phyloP scores from a whole-genome alignment of 768 basidiomycete genomes.

The Baorangia bicolor region DNA sequence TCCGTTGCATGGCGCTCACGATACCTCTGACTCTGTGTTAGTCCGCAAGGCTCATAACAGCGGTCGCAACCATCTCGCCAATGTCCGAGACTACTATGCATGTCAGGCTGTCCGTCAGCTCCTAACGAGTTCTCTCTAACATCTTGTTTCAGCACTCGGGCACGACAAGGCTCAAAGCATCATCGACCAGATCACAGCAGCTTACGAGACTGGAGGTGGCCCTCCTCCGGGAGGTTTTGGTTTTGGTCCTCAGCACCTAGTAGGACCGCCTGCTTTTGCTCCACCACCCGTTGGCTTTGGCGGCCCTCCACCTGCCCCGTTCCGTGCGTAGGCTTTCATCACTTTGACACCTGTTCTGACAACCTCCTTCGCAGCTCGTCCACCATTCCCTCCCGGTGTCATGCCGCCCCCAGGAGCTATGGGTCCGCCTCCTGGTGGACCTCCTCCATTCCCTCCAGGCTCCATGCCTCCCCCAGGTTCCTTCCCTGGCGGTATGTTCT shows the following conservation, averaged over 20 bases:
- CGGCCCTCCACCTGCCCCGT: slow-evolving; percentile 42
- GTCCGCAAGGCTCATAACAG: slow-evolving; percentile 98
- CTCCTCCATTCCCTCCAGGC: slow-evolving; percentile 74
- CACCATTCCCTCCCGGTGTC: slow-evolving; percentile 66
- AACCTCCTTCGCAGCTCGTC: slow-evolving; percentile 45
- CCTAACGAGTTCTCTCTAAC: slow-evolving; percentile 2
- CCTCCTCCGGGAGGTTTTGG: slow-evolving; percentile 88
- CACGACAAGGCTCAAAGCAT: slow-evolving; percentile 98
- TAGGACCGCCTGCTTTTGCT: slow-evolving; percentile 50
- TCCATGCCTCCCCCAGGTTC: slow-evolving; percentile 46
- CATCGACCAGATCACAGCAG: slow-evolving; percentile 96
- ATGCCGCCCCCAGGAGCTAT: slow-evolving; percentile 49
- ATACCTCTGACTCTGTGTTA: slow-evolving; percentile 31
- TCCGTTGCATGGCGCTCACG: neutral
- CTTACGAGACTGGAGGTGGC: slow-evolving; percentile 83
- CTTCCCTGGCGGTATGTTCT: slow-evolving; percentile 47
- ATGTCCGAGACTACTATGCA: slow-evolving; percentile 96
- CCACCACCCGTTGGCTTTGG: slow-evolving; percentile 57
- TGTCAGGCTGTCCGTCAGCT: slow-evolving; percentile 47
- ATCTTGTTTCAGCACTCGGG: slow-evolving; percentile 57
- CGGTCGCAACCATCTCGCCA: slow-evolving; percentile 93
- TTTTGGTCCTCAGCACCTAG: slow-evolving; percentile 79
- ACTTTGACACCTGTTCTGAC: slow-evolving; percentile 2
- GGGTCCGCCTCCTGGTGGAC: slow-evolving; percentile 56
- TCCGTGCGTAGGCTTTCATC: slow-evolving; percentile 14